phyloP scores from a whole-genome alignment of 2,329 filamentous ascomycete species.

The Stemphylium beticola region DNA sequence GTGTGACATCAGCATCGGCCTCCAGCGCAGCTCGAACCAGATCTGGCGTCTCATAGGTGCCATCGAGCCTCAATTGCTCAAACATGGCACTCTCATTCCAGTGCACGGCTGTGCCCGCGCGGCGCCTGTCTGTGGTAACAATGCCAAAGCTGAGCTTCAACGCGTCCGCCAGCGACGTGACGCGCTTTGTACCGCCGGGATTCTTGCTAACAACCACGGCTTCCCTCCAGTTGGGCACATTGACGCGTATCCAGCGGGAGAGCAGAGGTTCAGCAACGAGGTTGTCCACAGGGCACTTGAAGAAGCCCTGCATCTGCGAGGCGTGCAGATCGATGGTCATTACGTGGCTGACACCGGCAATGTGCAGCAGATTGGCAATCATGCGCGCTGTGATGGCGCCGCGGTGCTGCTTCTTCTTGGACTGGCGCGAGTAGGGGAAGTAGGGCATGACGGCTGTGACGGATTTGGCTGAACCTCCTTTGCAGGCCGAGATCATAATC shows the following conservation, averaged over 20 bases:
- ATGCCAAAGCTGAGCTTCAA: constrained; percentile 98
- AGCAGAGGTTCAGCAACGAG: constrained; percentile 95
- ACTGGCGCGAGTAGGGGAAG: constrained; percentile 99
- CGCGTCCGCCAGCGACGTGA: constrained; percentile 93
- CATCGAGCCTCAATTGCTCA: constrained; percentile 52
- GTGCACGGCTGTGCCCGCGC: constrained; percentile 57
- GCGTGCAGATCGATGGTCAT: constrained; percentile 95
- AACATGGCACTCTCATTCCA: constrained; percentile 81
- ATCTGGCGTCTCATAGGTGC: constrained; percentile 48
- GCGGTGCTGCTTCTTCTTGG: constrained; percentile 97
- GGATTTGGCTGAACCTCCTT: constrained; percentile 94
- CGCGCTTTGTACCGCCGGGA: constrained; percentile 93
- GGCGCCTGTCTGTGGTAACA: constrained; percentile 76
- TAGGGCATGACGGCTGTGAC: constrained; percentile 95
- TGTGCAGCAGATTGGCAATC: constrained; percentile 91
- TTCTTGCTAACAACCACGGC: constrained; percentile 99
- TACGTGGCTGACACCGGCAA: constrained; percentile 96
- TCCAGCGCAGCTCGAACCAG: constrained; percentile 40
- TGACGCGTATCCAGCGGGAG: constrained; percentile 91
- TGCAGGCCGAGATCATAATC: constrained; percentile 99
- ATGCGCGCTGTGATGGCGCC: constrained; percentile 96
- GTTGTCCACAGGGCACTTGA: constrained; percentile 96
- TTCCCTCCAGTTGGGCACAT: constrained; percentile 85
- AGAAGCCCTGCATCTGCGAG: constrained; percentile 98
- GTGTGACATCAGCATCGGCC: constrained; percentile 44